Conservation (phyloP, 2,329 filamentous ascomycete species). For the Tolypocladium album region DNA sequence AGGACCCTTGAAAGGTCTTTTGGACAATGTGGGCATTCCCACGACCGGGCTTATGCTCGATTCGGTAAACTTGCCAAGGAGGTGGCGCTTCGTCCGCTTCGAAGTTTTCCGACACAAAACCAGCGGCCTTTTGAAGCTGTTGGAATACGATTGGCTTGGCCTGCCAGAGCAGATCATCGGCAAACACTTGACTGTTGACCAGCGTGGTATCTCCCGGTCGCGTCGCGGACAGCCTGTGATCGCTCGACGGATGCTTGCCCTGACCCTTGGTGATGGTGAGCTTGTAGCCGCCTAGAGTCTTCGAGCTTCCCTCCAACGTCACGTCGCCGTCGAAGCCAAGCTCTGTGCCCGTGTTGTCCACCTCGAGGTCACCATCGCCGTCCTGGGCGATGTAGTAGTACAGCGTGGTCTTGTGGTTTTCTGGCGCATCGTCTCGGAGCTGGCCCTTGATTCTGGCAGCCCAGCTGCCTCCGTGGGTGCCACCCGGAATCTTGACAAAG, state of each 20-base stretch:
- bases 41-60: conserved; percentile 54
- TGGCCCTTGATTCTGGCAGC: conserved; percentile 77
- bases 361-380: conserved; percentile 54
- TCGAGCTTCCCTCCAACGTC: conserved; percentile 57
- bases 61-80: conserved; percentile 74
- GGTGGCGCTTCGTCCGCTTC: conserved; percentile 61
- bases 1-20: conserved; percentile 81
- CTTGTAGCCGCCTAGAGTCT: conserved; percentile 67
- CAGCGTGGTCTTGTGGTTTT: conserved; percentile 62
- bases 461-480: conserved; percentile 81
- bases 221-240: conserved; percentile 53
- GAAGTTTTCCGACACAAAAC: conserved; percentile 36
- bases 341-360: conserved; percentile 40
- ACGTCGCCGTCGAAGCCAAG: conserved; percentile 50
- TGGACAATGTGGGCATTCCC: conserved; percentile 86
- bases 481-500: conserved; percentile 87
- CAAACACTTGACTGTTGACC: conserved; percentile 59
- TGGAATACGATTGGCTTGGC: conserved; percentile 54
- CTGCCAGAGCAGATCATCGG: conserved; percentile 70
- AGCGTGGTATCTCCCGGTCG: conserved; percentile 69
- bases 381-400: conserved; percentile 79
- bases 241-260: conserved; percentile 48
- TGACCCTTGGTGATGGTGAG: conserved; percentile 65
- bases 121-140: conserved; percentile 39
- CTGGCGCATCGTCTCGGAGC: conserved; percentile 57